Evolutionary conservation across 768 basidiomycete species (phyloP).

Genomic region (Kwoniella dendrophila): DNA sequence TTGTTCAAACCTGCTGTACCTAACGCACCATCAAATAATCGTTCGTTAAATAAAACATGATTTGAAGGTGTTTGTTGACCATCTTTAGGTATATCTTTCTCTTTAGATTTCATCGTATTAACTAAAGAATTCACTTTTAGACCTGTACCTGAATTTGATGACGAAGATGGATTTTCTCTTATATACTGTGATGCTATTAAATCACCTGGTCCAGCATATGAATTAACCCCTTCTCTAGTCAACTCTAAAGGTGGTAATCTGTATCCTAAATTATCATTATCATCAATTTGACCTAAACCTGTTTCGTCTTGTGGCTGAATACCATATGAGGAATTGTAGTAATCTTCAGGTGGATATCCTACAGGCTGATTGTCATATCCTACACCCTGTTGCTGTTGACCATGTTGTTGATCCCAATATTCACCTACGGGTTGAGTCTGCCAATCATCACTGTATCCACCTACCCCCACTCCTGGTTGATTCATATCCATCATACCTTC

Average conservation of each 20-base stretch:
- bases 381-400: background rate
- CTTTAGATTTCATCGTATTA: slow-evolving; percentile 12
- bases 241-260: slow-evolving; percentile 23
- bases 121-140: background rate
- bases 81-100: slow-evolving; percentile 27
- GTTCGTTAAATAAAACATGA: slow-evolving; percentile 49
- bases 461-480: slow-evolving; percentile 3
- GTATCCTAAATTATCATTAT: slow-evolving; percentile 15
- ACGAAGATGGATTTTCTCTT: background rate
- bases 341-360: slow-evolving; percentile 12
- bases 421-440: slow-evolving; percentile 6
- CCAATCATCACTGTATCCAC: no score
- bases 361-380: background rate
- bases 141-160: background rate
- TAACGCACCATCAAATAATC: slow-evolving; percentile 46
- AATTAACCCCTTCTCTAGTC: slow-evolving; percentile 1
- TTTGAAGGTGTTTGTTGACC: slow-evolving; percentile 44
- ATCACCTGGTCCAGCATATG: slow-evolving; percentile 12
- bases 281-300: background rate
- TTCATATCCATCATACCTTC: slow-evolving; percentile 16
- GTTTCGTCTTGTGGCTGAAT: background rate
- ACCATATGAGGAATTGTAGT: slow-evolving; percentile 10
- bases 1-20: slow-evolving; percentile 34
- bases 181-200: slow-evolving; percentile 18
- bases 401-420: slow-evolving; percentile 15